Percentiles rank a stretch among this genome's conserved stretches.
Evolutionary conservation across 2,329 filamentous ascomycete species (phyloP).

Genomic region (Gliomastix tumulicola): DNA sequence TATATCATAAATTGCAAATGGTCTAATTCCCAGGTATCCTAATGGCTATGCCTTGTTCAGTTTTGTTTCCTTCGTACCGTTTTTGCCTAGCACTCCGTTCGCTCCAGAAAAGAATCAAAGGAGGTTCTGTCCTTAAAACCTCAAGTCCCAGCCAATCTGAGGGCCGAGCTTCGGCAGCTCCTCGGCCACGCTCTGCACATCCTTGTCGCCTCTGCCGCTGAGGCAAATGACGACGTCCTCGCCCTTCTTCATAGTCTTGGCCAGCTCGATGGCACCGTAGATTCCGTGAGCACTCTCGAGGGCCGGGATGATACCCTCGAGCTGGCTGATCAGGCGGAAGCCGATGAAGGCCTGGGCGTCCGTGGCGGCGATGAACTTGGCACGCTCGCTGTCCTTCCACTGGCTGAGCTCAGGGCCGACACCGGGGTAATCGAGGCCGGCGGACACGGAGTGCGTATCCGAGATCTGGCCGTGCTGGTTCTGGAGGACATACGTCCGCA

Average conservation of each 20-base stretch:
- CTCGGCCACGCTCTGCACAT: conserved; percentile 96
- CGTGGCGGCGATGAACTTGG: conserved; percentile 84
- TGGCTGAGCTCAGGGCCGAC: conserved; percentile 86
- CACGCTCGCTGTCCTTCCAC: conserved; percentile 88
- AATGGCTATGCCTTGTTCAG: too few relatives aligned
- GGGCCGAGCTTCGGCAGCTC: conserved; percentile 85
- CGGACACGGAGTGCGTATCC: conserved; percentile 94
- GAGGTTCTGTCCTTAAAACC: too few relatives aligned
- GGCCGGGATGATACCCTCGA: conserved; percentile 95
- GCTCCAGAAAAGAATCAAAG: too few relatives aligned
- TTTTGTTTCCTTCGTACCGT: too few relatives aligned
- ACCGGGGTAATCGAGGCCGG: conserved; percentile 93
- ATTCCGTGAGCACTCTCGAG: conserved; percentile 91
- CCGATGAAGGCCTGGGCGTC: conserved; percentile 85
- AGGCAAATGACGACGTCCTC: conserved; percentile 92
- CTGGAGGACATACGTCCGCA: conserved; percentile 92
- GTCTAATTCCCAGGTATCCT: too few relatives aligned
- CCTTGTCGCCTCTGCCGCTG: conserved; percentile 92
- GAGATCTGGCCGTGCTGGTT: conserved; percentile 87
- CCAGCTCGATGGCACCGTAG: conserved; percentile 80
- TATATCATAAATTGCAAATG: too few relatives aligned
- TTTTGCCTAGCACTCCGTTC: too few relatives aligned
- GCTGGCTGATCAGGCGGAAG: conserved; percentile 76
- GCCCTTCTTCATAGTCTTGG: conserved; percentile 80
- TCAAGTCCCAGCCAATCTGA: conserved; percentile 69